Base-by-base conservation (phyloP, 2,329 filamentous ascomycete genomes). In the Exophiala alcalophila region DNA sequence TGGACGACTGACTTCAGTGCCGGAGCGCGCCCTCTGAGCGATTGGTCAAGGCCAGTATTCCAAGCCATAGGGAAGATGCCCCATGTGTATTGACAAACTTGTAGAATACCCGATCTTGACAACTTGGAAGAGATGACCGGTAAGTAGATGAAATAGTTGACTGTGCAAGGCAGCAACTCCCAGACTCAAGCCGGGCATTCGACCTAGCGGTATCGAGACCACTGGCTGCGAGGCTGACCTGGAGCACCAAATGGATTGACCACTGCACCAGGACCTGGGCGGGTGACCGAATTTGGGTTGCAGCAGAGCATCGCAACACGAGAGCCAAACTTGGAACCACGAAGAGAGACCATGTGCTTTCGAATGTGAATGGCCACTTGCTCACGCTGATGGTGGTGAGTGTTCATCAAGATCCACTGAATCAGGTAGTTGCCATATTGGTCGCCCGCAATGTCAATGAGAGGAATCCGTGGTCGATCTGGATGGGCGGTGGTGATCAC, bases 401-500 rank as follows among this genome's bases (percentile, higher is more conserved):
- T 84, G 63, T 96, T 86, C 57, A 88, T 90, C 60, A 98, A 74
- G 60, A 98, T 92, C 79, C 94, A 95, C 66, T 98, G 92, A 52
- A 98, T 86, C 52, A 98, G 77, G 61, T 98, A 98, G 69, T 98
- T 98, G 57, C 92, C 92, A 61, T 97, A 98, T 65, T 98, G 94
- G 63, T 98, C 94, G 60, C 92, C 94, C 52, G 92, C 87, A 80
- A 77, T 97, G 62, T 98, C 91, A 63, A 98, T 97, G 57, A 98
- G 74, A 2, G 92, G 91, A 69, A 97, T 97, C 40, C 92, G 89
- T 48, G 92, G 91, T 55, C 92, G 86, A 62, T 96, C 90, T 29
- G 83, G 73, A 50, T 88, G 86, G 45, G 88, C 88, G 64, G 95
- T 91, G 63, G 90, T 97, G 48, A 98, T 89, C 48, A 90, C 84